Base-by-base conservation (phyloP, 805 yeast genomes). In the Jamesozyma lodderae region DNA sequence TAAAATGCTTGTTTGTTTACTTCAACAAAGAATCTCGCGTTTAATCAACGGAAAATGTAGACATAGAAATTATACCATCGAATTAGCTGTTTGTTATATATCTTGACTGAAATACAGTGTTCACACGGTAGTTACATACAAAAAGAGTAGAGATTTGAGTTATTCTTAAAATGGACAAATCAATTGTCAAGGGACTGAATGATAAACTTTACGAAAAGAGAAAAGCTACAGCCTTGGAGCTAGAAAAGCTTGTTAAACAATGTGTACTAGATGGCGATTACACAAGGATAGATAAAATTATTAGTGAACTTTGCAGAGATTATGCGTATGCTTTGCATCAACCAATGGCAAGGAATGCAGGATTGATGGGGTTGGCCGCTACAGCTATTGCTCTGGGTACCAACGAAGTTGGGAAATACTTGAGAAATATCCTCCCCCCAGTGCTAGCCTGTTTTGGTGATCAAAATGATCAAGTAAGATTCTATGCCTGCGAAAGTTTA, bases 401-500 rank as follows among this genome's bases (percentile, higher is more conserved):
- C 29, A 76, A 75, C 48, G 90, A 88, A 34, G 85, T 92, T 25
- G 92, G 95, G 0, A 66, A 67, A 40, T 90, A 85, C 52, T 62
- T 92, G 35, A 92, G 85, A 42, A 83, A 78, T 37, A 87, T 92
- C 41, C 76, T 92, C 45, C 92, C 85, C 44, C 96, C 98, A 0
- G 95, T 92, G 11, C 67, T 92, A 49, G 90, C 96, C 0, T 90
- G 96, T 42, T 92, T 92, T 59, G 90, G 94, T 35, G 98, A 92
- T 54, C 95, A 92, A 43, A 96, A 92, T 58, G 90, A 95, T n/a
- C 75, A 94, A 48, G 98, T 92, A 7, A 70, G 98, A 38, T 92
- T 92, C 53, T 92, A 87, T 59, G 96, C 98, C 0, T 92, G 97
- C 64, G 98, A 92, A 55, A 81, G 94, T 34, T 68, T 92, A 43